Percentiles rank a stretch among this genome's conserved stretches.
These are phyloP conservation scores for Metarhizium anisopliae DNA, from an alignment of 2,329 filamentous ascomycete species.

Conservation along the genomic window DNA sequence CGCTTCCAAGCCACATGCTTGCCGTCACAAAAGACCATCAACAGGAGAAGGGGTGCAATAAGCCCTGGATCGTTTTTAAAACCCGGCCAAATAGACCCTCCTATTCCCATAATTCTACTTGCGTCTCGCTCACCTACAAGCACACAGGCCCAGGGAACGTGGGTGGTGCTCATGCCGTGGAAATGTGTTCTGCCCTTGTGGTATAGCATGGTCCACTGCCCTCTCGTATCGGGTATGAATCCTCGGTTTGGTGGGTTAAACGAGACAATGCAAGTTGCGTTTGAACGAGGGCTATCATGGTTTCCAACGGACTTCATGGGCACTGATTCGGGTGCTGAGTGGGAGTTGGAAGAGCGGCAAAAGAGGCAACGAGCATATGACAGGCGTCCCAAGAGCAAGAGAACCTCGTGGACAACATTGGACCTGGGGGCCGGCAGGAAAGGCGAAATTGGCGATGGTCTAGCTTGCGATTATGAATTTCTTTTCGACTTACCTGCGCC, in stretches of 20 bases:
- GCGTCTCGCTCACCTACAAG: constrained; percentile 42
- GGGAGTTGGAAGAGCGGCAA: constrained; percentile 59
- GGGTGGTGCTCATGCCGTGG: constrained; percentile 85
- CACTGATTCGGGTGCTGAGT: constrained; percentile 67
- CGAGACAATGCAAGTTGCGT: constrained; percentile 70
- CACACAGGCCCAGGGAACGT: constrained; percentile 54
- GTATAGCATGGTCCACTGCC: constrained; percentile 77
- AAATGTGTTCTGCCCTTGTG: constrained; percentile 79
- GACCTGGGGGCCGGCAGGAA: constrained; percentile 64
- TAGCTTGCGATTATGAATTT: constrained; percentile 74
- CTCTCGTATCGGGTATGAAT: constrained; percentile 69
- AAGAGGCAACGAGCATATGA: constrained; percentile 75
- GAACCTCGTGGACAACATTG: constrained; percentile 64
- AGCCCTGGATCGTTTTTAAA: constrained; percentile 54
- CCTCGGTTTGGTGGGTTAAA: constrained; percentile 75
- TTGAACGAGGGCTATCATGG: constrained; percentile 70
- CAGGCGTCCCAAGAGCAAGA: constrained; percentile 71
- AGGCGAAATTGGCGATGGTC: constrained; percentile 75
- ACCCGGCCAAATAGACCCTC: constrained; percentile 52
- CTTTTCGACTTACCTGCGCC: constrained; percentile 36
- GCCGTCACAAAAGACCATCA: constrained; percentile 72
- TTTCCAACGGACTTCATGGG: constrained; percentile 82
- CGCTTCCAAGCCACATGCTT: constrained; percentile 57
- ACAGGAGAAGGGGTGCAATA: constrained; percentile 60
- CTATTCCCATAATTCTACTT: constrained; percentile 68